phyloP scores from a whole-genome alignment of 768 basidiomycete species.

The Leccinum subtestaceum region DNA sequence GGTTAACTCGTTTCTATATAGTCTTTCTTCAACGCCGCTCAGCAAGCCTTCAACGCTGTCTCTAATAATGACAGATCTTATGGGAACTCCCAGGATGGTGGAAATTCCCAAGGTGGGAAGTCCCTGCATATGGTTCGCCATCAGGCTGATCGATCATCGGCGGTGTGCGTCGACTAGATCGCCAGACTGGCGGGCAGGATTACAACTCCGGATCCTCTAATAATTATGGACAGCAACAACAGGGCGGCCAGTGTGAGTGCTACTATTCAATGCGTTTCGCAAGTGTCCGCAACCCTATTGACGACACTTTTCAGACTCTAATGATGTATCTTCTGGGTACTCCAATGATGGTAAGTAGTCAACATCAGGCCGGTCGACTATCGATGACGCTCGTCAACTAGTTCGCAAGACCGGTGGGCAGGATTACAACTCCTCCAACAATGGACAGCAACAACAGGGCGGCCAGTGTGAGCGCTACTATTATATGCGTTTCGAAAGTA shows the following conservation, averaged over 20 bases:
- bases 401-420: constrained; percentile 60
- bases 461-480: constrained; percentile 1
- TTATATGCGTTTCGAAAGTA: neutral
- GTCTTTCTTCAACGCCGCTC: constrained; percentile 74
- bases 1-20: constrained; percentile 21
- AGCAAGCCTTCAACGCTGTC: constrained; percentile 56
- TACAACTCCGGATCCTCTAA: neutral
- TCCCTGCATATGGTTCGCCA: neutral
- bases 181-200: neutral
- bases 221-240: constrained; percentile 13
- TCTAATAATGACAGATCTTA: constrained; percentile 24
- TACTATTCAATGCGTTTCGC: neutral
- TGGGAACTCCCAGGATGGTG: neutral
- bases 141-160: neutral
- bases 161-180: constrained; percentile 16
- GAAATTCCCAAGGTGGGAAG: constrained; percentile 2
- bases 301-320: neutral
- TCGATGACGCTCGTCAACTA: constrained; percentile 21
- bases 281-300: neutral
- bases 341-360: neutral
- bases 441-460: constrained; percentile 31
- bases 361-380: constrained; percentile 1
- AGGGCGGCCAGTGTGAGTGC: constrained; percentile 13
- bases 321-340: neutral
- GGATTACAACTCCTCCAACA: constrained; percentile 58